phyloP scores from a whole-genome alignment of 2,329 filamentous ascomycete genomes.

The Colletotrichum cuscutae region DNA sequence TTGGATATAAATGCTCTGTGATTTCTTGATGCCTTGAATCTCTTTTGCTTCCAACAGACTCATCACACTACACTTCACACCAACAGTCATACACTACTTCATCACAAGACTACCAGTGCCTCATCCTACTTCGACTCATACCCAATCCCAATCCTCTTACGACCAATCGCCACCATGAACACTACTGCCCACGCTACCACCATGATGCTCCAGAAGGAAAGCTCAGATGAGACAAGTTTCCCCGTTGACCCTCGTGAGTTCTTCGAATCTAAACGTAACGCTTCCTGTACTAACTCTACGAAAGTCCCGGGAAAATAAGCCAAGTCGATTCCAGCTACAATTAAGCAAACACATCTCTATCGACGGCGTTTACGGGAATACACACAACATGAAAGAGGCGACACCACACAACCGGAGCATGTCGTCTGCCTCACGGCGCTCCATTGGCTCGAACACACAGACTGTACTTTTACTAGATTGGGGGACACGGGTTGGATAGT shows the following conservation, averaged over 20 bases:
- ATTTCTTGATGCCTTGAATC: background rate
- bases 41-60: background rate
- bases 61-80: background rate
- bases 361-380: slow-evolving; percentile 12
- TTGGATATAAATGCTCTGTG: background rate
- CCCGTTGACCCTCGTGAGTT: slow-evolving; percentile 21
- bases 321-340: background rate
- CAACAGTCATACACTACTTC: background rate
- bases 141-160: background rate
- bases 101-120: background rate
- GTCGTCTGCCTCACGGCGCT: slow-evolving; percentile 23
- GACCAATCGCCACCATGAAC: background rate
- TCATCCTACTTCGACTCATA: background rate
- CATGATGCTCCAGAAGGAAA: background rate
- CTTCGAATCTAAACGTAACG: background rate
- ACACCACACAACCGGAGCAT: background rate
- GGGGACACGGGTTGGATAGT: background rate
- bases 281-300: background rate
- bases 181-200: background rate
- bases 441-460: slow-evolving; percentile 18
- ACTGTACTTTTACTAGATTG: background rate
- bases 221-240: background rate
- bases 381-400: background rate
- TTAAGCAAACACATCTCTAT: background rate
- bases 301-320: background rate